Evolutionary conservation across 1,284 basidiomycete genomes (phyloP), one percentile per base, ranked within the genome.

Genomic region (Moniliella sp.): DNA sequence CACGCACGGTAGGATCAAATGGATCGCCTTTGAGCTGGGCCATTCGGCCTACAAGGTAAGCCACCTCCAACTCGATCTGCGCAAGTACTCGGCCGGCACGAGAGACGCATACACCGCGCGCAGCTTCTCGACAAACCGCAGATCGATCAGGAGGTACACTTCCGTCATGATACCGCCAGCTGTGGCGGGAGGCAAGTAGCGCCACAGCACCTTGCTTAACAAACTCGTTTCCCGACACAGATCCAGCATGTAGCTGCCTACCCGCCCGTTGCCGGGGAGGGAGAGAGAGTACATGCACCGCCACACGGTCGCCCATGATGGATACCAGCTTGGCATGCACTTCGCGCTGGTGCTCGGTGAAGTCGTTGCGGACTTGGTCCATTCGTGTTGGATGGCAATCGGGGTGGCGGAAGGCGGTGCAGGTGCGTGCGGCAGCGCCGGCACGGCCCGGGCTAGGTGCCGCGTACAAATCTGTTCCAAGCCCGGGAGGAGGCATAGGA

Each of bases 341-440:
- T 66, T 97, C 91, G 58, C 86, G 82, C 64, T 97, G 91, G 63
- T 99, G 88, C 61, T 97, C 88, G 69, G 93, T 84, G 58, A 80
- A 94, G 62, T 97, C 91, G 63, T 88, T 70, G 64, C 86, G 93
- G 36, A 70, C 66, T 91, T 93, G 66, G 97, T 91, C 60, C 97
- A 99, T 63, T 97, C 88, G 17, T 83, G 73, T 25, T 97, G 68
- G 75, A 97, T 86, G 28, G 94, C 81, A 0, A 82, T 80, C 62
- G 94, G 86, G 62, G 83, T 84, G 4, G 29, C n/a, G n/a, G n/a
- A n/a, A n/a, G n/a, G n/a, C n/a, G n/a, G n/a, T n/a, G n/a, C n/a
- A n/a, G n/a, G n/a, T n/a, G n/a, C n/a, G n/a, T n/a, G n/a, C n/a
- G n/a, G n/a, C n/a, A n/a, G n/a, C n/a, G n/a, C n/a, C n/a, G n/a